Evolutionary conservation across 352 stramenopile genomes (phyloP).

Genomic region (Globisporangium cylindrosporum): DNA sequence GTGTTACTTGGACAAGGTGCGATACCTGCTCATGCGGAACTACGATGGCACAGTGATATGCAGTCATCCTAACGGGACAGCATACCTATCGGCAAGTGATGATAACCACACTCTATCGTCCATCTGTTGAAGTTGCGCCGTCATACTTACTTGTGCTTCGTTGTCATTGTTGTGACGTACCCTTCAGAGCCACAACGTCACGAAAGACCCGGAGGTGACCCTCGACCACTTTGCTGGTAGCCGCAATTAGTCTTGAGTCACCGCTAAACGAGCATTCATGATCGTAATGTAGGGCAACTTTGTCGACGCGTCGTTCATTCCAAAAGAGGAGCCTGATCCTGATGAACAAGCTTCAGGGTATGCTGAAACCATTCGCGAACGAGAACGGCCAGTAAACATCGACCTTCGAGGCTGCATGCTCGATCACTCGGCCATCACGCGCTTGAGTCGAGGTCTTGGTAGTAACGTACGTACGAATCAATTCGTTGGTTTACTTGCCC

Average conservation of each 20-base stretch:
- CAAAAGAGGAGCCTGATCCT: slow-evolving; percentile 4
- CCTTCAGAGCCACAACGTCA: slow-evolving; percentile 34
- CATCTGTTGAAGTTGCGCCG: not conserved
- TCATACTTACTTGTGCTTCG: not conserved
- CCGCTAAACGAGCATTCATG: not conserved
- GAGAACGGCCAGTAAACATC: slow-evolving; percentile 14
- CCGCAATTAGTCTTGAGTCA: not conserved
- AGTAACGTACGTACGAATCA: slow-evolving; percentile 42
- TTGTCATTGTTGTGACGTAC: not conserved
- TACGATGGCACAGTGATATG: slow-evolving; percentile 58
- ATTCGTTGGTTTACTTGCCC: not conserved
- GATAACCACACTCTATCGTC: not conserved
- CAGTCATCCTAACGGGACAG: slow-evolving; percentile 32
- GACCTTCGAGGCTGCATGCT: slow-evolving; percentile 64
- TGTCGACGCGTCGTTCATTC: slow-evolving; percentile 22
- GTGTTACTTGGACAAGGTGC: slow-evolving; percentile 25
- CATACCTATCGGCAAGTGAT: slow-evolving; percentile 45
- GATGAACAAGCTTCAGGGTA: slow-evolving; percentile 8
- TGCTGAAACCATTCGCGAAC: slow-evolving; percentile 4
- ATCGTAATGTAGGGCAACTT: slow-evolving; percentile 27
- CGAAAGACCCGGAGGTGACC: slow-evolving; percentile 31
- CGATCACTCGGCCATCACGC: slow-evolving; percentile 35
- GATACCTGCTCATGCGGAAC: slow-evolving; percentile 35
- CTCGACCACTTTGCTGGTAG: not conserved
- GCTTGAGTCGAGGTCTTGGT: slow-evolving; percentile 37